Evolutionary conservation across 192 early-diverging fungal species (phyloP), one percentile per base, ranked within the genome.

Genomic region (Entomortierella beljakovae): DNA sequence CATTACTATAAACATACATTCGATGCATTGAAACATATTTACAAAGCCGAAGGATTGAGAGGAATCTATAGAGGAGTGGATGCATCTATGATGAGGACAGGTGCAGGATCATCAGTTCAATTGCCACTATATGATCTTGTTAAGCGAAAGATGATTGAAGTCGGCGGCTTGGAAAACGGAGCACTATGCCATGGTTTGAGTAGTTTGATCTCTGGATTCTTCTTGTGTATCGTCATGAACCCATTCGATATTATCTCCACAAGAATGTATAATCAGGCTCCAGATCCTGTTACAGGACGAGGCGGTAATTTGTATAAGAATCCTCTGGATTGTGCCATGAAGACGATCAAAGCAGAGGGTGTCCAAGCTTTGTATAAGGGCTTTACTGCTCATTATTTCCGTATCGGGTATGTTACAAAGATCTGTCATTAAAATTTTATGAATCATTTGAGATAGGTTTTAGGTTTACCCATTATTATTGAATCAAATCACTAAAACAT

Each of bases 161-260:
- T 92, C 68, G 88, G 83, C 48, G 83, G 83, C 52, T 80, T 89
- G 52, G 80, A 87, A 43, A 88, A 85, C 50, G 85, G 89, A 58
- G 83, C 90, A 25, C 43, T 84, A 11, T 87, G 94, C 52, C 96
- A 98, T 66, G 88, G 92, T 40, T 65, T 90, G 38, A 89, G 93
- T 3, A 90, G 90, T 76, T 83, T 96, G 85, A 81, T 92, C 49
- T 93, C 92, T 0, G 93, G 94, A 55, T 88, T 97, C 61, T 91
- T 94, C 69, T 92, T 97, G 18, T 95, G 94, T 71, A 81, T 88
- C 25, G 92, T 89, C 49, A 99, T 99, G 96, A 98, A 99, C 61
- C 96, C 97, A n/a, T 96, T 97, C 64, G 97, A 99, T 82, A 95
- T 98, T 9, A 91, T 97, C 51, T 93, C 87, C 46, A 96, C 95